Evolutionary conservation across 768 basidiomycete species (phyloP).

Genomic region (Daedaleopsis nitida): DNA sequence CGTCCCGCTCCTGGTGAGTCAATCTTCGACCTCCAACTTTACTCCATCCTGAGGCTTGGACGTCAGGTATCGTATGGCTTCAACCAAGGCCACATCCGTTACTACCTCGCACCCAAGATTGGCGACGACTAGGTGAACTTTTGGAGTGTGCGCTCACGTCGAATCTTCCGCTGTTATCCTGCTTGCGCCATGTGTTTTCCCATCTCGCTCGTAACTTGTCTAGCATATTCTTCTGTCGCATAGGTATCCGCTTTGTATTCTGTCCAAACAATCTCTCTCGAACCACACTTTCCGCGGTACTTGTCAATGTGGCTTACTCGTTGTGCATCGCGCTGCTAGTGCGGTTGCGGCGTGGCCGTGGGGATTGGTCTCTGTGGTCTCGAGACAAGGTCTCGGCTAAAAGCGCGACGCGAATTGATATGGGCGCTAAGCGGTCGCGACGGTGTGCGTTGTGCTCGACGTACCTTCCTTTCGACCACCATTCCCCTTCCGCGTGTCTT

Average conservation of each 20-base stretch:
- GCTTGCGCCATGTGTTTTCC: neutral
- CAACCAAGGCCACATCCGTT: slow-evolving; percentile 84
- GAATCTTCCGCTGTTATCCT: neutral
- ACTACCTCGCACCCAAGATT: slow-evolving; percentile 97
- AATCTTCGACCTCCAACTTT: neutral
- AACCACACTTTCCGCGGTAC: neutral
- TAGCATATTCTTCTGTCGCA: slow-evolving; percentile 5
- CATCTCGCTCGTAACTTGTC: neutral
- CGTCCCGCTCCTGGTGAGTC: slow-evolving; percentile 79
- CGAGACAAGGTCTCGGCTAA: neutral
- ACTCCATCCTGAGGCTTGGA: slow-evolving; percentile 2
- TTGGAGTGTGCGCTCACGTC: neutral
- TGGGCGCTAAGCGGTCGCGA: neutral
- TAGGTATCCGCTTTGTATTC: slow-evolving; percentile 11
- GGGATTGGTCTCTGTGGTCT: neutral
- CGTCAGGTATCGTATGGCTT: slow-evolving; percentile 86
- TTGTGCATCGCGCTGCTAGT: too few relatives aligned
- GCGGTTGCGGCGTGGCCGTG: neutral
- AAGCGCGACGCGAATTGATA: neutral
- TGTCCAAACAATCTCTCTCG: neutral
- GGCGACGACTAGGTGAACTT: slow-evolving; percentile 62
- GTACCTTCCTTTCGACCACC: neutral
- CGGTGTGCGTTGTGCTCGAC: neutral
- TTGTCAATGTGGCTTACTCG: too few relatives aligned
- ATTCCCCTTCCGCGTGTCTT: neutral